Base-by-base conservation (phyloP, 192 early-diverging fungal genomes). In the Pecoramyces ruminantium region DNA sequence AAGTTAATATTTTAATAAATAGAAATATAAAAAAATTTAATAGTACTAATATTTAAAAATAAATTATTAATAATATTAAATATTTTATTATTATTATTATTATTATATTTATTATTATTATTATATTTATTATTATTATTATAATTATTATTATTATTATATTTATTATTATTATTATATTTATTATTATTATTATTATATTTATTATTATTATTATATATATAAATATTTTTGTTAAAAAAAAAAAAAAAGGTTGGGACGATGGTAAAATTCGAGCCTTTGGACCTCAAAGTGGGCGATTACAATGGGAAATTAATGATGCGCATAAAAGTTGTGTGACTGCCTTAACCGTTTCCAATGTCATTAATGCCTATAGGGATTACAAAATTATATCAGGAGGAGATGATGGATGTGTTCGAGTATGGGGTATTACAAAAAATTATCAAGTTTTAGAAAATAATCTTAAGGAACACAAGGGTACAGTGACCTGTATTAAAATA, bases 401-500 rank as follows among this genome's bases (percentile, higher is more conserved):
- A 13, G 86, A 87, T 85, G 89, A 90, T 83, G 89, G 89, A 21
- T 88, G 89, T 84, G 88, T 90, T 16, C 84, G 89, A 29, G 86
- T 90, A 4, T 90, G 89, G 89, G 83, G 85, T 29, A 82, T 90
- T 25, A 85, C 87, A 5, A 38, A 80, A 29, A 83, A 84, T 42
- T 82, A 84, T 5, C 89, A 85, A 67, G 80, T 40, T n/a, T 84
- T 90, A 4, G 87, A 88, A 67, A 84, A 88, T 78, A 86, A 88
- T 38, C 86, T 90, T 86, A 90, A 90, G 82, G 89, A 90, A 83
- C 89, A 90, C 84, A 90, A 90, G 78, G 88, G 85, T 28, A 90
- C 89, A 0, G 88, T 90, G 4, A 89, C 89, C 25, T 88, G 87
- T 81, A 89, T 90, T 82, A 89, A 89, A 78, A 86, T 90, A 79